phyloP scores from a whole-genome alignment of 257 asterid species.

The Nicotiana attenuata region DNA sequence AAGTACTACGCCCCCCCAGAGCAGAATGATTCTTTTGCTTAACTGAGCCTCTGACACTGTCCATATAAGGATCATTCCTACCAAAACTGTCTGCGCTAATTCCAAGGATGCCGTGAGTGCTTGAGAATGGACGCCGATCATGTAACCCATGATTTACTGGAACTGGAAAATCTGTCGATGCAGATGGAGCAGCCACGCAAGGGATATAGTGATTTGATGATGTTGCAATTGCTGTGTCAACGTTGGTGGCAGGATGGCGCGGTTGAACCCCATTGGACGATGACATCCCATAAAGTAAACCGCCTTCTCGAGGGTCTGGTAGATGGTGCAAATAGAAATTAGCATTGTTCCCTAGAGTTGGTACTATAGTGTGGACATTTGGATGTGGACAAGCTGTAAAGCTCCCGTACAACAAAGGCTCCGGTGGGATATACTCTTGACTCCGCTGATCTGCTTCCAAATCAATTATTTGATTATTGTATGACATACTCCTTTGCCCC shows the following conservation, averaged over 20 bases:
- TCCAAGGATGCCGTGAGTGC: slow-evolving; percentile 22
- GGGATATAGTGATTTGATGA: slow-evolving; percentile 53
- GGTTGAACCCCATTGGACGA: slow-evolving; percentile 37
- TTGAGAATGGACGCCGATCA: slow-evolving; percentile 37
- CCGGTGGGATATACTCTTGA: slow-evolving; percentile 46
- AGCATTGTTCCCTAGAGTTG: slow-evolving; percentile 32
- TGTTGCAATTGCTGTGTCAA: slow-evolving; percentile 34
- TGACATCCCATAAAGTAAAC: slow-evolving; percentile 46
- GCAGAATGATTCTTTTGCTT: slow-evolving; percentile 53
- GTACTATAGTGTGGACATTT: slow-evolving; percentile 31
- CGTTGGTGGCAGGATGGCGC: slow-evolving; percentile 40
- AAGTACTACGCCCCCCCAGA: slow-evolving; percentile 52
- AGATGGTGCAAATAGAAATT: slow-evolving; percentile 38
- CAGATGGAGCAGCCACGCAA: slow-evolving; percentile 48
- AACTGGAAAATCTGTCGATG: slow-evolving; percentile 45
- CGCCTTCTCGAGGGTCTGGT: slow-evolving; percentile 53
- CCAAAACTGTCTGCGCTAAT: slow-evolving; percentile 27
- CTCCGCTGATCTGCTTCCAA: slow-evolving; percentile 56
- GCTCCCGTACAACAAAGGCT: slow-evolving; percentile 53
- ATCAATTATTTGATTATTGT: slow-evolving; percentile 41
- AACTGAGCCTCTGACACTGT: slow-evolving; percentile 39
- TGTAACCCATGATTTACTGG: slow-evolving; percentile 47
- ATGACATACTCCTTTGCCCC: slow-evolving; percentile 65
- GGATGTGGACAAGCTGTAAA: slow-evolving; percentile 47
- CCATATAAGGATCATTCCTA: slow-evolving; percentile 40